Percentiles rank a stretch among this genome's conserved stretches.
These are phyloP conservation scores for Chaetoceros tenuissimus DNA, from an alignment of 108 stramenopile genomes.

Conservation along the genomic window DNA sequence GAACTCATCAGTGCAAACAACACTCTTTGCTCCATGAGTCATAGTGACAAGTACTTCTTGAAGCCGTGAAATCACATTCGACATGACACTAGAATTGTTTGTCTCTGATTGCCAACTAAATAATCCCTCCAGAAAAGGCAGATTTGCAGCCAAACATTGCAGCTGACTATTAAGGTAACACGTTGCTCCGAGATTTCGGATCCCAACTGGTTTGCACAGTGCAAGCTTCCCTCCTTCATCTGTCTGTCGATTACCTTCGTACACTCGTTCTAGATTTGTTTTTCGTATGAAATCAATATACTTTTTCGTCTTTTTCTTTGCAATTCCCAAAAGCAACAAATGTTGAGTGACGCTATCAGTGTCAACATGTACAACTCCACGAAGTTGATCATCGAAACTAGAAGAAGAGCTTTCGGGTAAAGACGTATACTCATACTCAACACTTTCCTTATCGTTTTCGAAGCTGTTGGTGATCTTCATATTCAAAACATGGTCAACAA, in stretches of 20 bases:
- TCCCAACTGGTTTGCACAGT: conserved; percentile 56
- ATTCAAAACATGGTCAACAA: conserved; percentile 40
- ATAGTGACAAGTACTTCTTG: conserved; percentile 58
- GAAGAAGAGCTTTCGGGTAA: not conserved
- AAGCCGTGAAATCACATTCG: conserved; percentile 42
- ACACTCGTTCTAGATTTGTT: not conserved
- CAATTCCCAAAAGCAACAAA: no score
- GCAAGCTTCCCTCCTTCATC: conserved; percentile 7
- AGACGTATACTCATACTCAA: not conserved
- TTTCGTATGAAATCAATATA: conserved; percentile 1
- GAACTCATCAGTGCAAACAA: conserved; percentile 56
- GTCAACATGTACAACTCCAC: not conserved
- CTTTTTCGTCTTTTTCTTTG: no score
- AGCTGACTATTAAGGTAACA: conserved; percentile 86
- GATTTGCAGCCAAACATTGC: conserved; percentile 79
- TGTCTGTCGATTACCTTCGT: not conserved
- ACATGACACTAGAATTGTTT: conserved; percentile 27
- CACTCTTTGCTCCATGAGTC: conserved; percentile 43
- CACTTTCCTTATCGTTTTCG: not conserved
- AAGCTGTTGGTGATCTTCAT: not conserved
- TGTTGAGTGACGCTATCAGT: no score
- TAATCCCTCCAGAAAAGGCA: conserved; percentile 60
- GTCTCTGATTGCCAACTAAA: conserved; percentile 48
- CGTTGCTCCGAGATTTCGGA: conserved; percentile 80
- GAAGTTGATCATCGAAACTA: not conserved